Evolutionary conservation across 345 rosid species (phyloP).

Genomic region (Murraya koenigii): DNA sequence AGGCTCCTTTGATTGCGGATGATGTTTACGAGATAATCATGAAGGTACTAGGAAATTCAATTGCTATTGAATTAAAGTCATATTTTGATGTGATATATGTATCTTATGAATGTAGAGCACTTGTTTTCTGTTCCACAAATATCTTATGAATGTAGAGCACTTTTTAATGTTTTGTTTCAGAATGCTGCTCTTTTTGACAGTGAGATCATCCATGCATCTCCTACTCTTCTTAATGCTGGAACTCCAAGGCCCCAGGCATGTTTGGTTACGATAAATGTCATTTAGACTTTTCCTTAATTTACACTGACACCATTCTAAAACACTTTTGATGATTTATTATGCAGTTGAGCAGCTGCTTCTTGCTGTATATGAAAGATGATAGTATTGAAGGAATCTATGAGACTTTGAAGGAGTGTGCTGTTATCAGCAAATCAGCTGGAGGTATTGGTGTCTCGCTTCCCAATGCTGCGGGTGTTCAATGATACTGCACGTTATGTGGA

Average conservation of each 20-base stretch:
- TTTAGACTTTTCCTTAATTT: background rate
- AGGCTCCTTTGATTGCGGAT: constrained; percentile 82
- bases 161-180: constrained; percentile 30
- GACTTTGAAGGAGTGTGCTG: constrained; percentile 89
- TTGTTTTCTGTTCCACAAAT: background rate
- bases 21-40: constrained; percentile 86
- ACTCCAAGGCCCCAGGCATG: constrained; percentile 83
- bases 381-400: constrained; percentile 94
- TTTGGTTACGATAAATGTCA: background rate
- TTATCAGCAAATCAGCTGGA: constrained; percentile 93
- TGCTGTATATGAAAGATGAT: constrained; percentile 87
- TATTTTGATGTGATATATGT: background rate
- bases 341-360: constrained; percentile 88
- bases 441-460: constrained; percentile 86
- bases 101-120: background rate
- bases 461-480: constrained; percentile 75
- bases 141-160: too few species aligned
- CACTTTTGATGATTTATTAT: constrained; percentile 1
- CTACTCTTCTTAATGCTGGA: constrained; percentile 89
- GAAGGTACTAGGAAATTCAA: constrained; percentile 42
- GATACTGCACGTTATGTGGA: constrained; percentile 87
- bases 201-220: constrained; percentile 90
- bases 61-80: background rate
- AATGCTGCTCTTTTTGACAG: constrained; percentile 73
- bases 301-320: background rate